Evolutionary conservation across 2,329 filamentous ascomycete species (phyloP).

Genomic region (Beauveria pseudobassiana): DNA sequence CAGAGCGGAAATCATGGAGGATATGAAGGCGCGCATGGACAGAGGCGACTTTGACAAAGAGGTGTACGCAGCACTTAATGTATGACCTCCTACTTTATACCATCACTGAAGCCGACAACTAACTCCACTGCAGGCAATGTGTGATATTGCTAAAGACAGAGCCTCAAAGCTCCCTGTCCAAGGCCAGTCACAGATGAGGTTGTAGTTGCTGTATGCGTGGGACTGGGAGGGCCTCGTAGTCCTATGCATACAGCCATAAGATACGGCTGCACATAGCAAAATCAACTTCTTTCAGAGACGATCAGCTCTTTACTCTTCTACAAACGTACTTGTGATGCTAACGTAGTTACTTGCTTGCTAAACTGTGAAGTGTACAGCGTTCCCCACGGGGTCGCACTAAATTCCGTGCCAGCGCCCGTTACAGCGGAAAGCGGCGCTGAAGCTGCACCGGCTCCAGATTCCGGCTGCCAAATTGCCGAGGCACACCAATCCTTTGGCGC

Average conservation of each 20-base stretch:
- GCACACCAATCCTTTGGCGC: background rate
- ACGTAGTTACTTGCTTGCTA: no score
- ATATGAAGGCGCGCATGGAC: slow-evolving; percentile 71
- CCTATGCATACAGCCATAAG: no score
- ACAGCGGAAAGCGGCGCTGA: background rate
- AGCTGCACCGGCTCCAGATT: background rate
- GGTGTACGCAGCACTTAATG: slow-evolving; percentile 66
- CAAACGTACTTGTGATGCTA: background rate
- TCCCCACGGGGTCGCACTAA: background rate
- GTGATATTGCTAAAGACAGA: slow-evolving; percentile 78
- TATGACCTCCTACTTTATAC: slow-evolving; percentile 28
- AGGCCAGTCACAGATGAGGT: background rate
- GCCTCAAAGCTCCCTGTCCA: slow-evolving; percentile 50
- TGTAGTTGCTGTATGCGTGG: background rate
- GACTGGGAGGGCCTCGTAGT: no score
- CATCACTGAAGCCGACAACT: slow-evolving; percentile 14
- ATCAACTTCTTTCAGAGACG: no score
- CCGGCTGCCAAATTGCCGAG: background rate
- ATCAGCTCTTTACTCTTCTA: background rate
- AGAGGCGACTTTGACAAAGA: slow-evolving; percentile 60
- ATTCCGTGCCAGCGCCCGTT: background rate
- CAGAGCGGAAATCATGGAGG: slow-evolving; percentile 66
- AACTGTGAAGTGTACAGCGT: background rate
- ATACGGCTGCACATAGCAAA: background rate
- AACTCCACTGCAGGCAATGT: slow-evolving; percentile 67